Evolutionary conservation across 192 early-diverging fungal genomes (phyloP), one percentile per base, ranked within the genome.

Genomic region (Coemansia sp.): DNA sequence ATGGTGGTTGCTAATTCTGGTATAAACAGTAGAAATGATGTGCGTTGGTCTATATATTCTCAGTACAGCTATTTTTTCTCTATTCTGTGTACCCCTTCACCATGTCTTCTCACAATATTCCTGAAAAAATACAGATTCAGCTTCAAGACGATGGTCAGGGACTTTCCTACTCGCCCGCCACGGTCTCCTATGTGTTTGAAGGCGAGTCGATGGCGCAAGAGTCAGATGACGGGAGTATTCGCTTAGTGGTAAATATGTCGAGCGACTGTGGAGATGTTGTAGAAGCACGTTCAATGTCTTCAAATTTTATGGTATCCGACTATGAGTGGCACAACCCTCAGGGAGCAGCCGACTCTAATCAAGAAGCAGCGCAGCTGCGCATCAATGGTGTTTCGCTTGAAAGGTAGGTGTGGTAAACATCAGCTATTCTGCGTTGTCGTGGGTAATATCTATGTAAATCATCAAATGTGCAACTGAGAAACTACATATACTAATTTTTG

Each of bases 201-300:
- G 71, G 46, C 14, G 71, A 74, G n/a, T 52, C 71, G 20, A 29
- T 41, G 52, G 64, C 71, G 28, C 29, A 53, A 9, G 71, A 59
- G 4, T 17, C 54, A 1, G 64, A 67, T 35, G 47, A 54, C 29
- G 55, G 50, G 17, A 38, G 42, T 9, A 22, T 56, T 26, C 40
- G 59, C 2, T 33, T 74, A 2, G 44, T 74, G 9, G 71, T 74
- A 3, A 58, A 74, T 25, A 67, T 74, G 59, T 55, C 71, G 1
- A 34, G 32, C 3, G 52, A 67, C 19, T 64, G 64, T 24, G 33
- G 26, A 13, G 8, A 15, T 5, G 64, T 64, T 2, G 51, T 52
- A 9, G 40, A 37, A 4, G 64, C 53, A 9, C 46, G 36, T 27
- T 74, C 71, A 28, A 26, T 74, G 18, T 55, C 71, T 4, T 55